Evolutionary conservation across 352 stramenopile species (phyloP), one percentile per base, ranked within the genome.

Genomic region (Pythium diclinum): DNA sequence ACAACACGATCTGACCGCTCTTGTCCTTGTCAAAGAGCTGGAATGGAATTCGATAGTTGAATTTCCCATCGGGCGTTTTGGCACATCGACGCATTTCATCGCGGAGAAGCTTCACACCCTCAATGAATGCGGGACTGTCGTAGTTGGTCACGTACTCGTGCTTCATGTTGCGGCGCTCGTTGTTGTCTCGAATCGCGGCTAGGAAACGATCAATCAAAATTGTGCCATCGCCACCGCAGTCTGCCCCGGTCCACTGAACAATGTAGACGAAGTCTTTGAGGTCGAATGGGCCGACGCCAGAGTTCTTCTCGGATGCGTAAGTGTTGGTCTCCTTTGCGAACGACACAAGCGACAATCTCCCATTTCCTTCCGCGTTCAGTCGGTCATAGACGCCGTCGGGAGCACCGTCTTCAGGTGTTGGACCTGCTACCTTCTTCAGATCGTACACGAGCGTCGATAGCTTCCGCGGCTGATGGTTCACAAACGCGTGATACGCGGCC

Each of bases 131-230:
- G 3, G 85, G 85, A 36, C 83, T 94, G 42, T 94, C 85, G 48
- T 90, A 91, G 46, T 91, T 81, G 3, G 83, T 94, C 32, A 92
- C 69, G 68, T 90, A 94, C 55, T 91, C 85, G 61, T 81, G 87
- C 57, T 91, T 91, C 85, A 92, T 94, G 63, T 91, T 94, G 60
- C 83, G 71, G 8, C 85, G 81, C 33, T 94, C 83, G 38, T 73
- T 71, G 14, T 82, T 89, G 55, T 90, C 83, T 38, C 83, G 83
- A 30, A 92, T 72, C 4, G 72, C 74, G 13, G 81, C 76, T 17
- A 92, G 54, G 52, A 94, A 94, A 17, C 85, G 78, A 66, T 94
- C 85, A 49, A 94, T 85, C 7, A 94, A 58, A 1, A 94, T 72
- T 0, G 74, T 69, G 16, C 83, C 83, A 59, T 83, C 77, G 0